A percentile compares a stretch with the other conserved stretches of the same genome.
These are phyloP conservation scores for Graphilbum sp. DNA, from an alignment of 2,329 filamentous ascomycete genomes.

Conservation along the genomic window DNA sequence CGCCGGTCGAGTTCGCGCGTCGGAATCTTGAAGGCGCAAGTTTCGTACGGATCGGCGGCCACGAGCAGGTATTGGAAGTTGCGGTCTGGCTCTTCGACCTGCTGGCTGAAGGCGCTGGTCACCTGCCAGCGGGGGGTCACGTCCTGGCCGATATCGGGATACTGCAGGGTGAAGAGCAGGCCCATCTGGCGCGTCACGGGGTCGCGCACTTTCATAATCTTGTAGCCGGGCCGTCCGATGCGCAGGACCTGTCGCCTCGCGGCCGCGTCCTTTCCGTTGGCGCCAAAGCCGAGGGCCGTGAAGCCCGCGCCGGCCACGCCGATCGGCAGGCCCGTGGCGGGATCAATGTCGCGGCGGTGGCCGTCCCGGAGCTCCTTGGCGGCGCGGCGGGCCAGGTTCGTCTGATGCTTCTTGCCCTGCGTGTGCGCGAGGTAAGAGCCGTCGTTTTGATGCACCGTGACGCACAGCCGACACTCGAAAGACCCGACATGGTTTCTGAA, in stretches of 20 bases:
- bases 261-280: constrained; percentile 14
- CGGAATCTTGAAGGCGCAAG: constrained; percentile 89
- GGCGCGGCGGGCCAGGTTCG: constrained; percentile 86
- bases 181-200: constrained; percentile 78
- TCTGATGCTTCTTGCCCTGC: constrained; percentile 97
- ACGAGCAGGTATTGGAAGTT: constrained; percentile 89
- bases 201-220: constrained; percentile 92
- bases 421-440: constrained; percentile 97
- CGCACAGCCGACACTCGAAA: constrained; percentile 91
- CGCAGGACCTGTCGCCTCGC: constrained; percentile 80
- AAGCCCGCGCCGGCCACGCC: constrained; percentile 61
- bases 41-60: constrained; percentile 95
- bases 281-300: constrained; percentile 34
- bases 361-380: constrained; percentile 92
- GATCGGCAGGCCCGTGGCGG: constrained; percentile 52
- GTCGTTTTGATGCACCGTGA: constrained; percentile 98
- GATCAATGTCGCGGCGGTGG: constrained; percentile 49
- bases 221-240: constrained; percentile 92
- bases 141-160: constrained; percentile 70
- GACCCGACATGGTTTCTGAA: constrained; percentile 99
- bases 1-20: constrained; percentile 81
- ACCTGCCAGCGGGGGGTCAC: constrained; percentile 75
- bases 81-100: constrained; percentile 85
- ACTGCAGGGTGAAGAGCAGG: constrained; percentile 89
- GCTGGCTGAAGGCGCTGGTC: constrained; percentile 96